Conservation (phyloP, 164 flowering plant species). For the Tetracentron sinense region DNA sequence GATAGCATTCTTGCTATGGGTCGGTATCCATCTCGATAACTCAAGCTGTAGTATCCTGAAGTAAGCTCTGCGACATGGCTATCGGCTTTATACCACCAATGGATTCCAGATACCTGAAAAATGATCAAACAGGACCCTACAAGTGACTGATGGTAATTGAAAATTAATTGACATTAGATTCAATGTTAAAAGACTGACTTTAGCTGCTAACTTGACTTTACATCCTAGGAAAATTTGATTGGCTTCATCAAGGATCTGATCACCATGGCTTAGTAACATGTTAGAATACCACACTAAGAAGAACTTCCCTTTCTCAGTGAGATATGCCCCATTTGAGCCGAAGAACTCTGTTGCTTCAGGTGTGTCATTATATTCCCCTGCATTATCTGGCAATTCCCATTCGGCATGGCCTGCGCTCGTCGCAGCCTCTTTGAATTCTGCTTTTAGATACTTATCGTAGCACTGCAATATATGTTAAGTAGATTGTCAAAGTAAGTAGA, state of each 20-base stretch:
- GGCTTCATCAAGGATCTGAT: constrained; percentile 83
- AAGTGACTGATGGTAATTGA: background rate
- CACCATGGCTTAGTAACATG: constrained; percentile 67
- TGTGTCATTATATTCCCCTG: constrained; percentile 68
- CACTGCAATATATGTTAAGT: constrained; percentile 40
- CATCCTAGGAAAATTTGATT: constrained; percentile 61
- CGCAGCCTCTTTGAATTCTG: constrained; percentile 62
- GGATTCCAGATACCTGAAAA: constrained; percentile 75
- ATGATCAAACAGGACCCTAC: background rate
- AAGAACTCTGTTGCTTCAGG: constrained; percentile 71
- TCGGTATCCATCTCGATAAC: constrained; percentile 74
- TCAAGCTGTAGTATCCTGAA: constrained; percentile 75
- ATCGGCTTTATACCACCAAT: constrained; percentile 75
- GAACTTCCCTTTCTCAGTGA: constrained; percentile 67
- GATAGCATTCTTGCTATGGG: constrained; percentile 78
- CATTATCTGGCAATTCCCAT: constrained; percentile 77
- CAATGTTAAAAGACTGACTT: constrained; percentile 33
- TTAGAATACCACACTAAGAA: constrained; percentile 87
- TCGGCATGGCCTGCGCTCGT: constrained; percentile 57
- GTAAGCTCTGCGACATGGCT: constrained; percentile 81
- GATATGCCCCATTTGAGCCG: constrained; percentile 53
- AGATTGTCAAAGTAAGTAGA: background rate
- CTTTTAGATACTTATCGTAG: constrained; percentile 68
- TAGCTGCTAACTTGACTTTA: constrained; percentile 68
- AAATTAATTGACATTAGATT: too few species aligned